Conservation (phyloP, 768 basidiomycete genomes). For the Lyophyllum shimeji region DNA sequence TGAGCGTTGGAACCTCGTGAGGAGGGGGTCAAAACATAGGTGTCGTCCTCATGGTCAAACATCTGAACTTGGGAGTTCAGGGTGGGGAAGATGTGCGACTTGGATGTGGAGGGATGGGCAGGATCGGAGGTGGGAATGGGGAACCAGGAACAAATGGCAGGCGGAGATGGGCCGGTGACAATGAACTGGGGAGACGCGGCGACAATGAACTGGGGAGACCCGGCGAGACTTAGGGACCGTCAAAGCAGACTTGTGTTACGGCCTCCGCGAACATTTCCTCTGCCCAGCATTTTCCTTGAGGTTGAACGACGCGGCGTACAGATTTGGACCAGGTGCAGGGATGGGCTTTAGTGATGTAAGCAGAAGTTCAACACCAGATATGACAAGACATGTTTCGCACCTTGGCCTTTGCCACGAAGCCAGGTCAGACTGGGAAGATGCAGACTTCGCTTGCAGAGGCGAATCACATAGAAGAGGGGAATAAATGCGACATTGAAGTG, state of each 20-base stretch:
- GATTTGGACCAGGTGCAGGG: constrained; percentile 13
- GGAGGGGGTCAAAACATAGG: constrained; percentile 9
- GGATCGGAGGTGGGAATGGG: constrained; percentile 15
- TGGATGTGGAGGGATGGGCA: background rate
- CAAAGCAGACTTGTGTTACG: constrained; percentile 10
- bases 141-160: constrained; percentile 7
- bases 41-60: constrained; percentile 17
- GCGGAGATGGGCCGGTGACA: constrained; percentile 3
- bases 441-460: constrained; percentile 15
- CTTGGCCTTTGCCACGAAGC: constrained; percentile 21
- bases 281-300: constrained; percentile 18
- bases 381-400: constrained; percentile 16
- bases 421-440: constrained; percentile 16
- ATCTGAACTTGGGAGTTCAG: too few species aligned
- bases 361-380: constrained; percentile 19
- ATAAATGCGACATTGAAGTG: constrained; percentile 15
- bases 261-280: too few species aligned
- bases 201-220: constrained; percentile 14
- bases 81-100: background rate
- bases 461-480: constrained; percentile 14
- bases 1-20: constrained; percentile 15
- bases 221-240: constrained; percentile 21
- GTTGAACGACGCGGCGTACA: constrained; percentile 16
- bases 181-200: constrained; percentile 14
- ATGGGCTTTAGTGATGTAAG: constrained; percentile 19